Evolutionary conservation across 495 filamentous ascomycete species (phyloP), one percentile per base, ranked within the genome.

Genomic region (Daldinia loculata): DNA sequence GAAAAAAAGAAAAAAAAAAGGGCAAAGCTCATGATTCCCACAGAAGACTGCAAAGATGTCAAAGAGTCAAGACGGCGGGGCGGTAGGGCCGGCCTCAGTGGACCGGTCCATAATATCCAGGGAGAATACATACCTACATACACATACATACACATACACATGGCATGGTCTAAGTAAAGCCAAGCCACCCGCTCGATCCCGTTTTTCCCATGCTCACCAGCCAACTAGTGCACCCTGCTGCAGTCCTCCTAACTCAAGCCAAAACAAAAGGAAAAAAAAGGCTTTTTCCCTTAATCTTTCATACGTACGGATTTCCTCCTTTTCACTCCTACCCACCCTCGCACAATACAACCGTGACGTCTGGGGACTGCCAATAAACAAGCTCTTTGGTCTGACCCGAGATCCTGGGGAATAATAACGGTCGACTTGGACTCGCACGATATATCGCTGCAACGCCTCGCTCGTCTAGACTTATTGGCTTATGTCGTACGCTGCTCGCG

Each of bases 311-410:
- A 6, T 58, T 52, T 66, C 24, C 38, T 56, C 34, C 55, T 61
- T 55, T 48, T 62, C 56, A 69, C 57, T 72, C 63, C 67, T 43
- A 67, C 63, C 71, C 71, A 74, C 71, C 71, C 53, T 74, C 71
- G 71, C 67, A 63, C 71, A 71, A 70, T 74, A 70, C 67, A 60
- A 67, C 71, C 53, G 66, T 70, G 57, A 63, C 55, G 57, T 43
- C 62, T 63, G n/a, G 62, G 55, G n/a, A 57, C 59, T 60, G 27
- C 63, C 67, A 70, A 70, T 70, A 71, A 52, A 30, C 63, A 74
- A 70, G 43, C 53, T 19, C 55, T 60, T 27, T 32, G 24, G 59
- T 64, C 39, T 43, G 51, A 74, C 63, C 63, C 30, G 29, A 63
- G 52, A 56, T 39, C n/a, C 48, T 61, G 63, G 71, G 56, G 56